Conservation (phyloP, 305 asterid species). For the Fraxinus paxiana region DNA sequence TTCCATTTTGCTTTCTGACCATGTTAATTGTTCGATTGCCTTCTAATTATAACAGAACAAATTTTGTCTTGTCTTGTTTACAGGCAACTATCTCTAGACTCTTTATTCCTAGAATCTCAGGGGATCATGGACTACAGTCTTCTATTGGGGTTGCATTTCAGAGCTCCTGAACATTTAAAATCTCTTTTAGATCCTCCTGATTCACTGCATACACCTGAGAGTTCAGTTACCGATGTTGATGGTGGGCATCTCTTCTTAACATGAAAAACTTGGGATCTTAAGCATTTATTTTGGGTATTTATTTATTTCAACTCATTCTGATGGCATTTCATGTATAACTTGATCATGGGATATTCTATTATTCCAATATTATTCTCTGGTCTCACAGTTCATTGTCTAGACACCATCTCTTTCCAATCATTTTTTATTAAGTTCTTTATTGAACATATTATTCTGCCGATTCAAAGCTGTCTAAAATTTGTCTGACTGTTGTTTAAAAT, state of each 20-base stretch:
- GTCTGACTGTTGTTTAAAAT: not conserved
- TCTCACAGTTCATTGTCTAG: not conserved
- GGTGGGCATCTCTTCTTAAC: conserved; percentile 40
- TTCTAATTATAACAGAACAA: conserved; percentile 16
- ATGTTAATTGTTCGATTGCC: not conserved
- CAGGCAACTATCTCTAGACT: conserved; percentile 80
- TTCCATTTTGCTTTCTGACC: conserved; percentile 4
- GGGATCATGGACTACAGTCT: conserved; percentile 90
- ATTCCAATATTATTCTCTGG: not conserved
- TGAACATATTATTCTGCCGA: not conserved
- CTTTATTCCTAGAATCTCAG: conserved; percentile 75
- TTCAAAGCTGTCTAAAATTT: not conserved
- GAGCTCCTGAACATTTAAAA: conserved; percentile 91
- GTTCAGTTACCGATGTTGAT: conserved; percentile 32
- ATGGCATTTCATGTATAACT: not conserved
- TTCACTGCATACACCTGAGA: conserved; percentile 39
- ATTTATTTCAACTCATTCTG: not conserved
- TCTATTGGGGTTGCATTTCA: conserved; percentile 87
- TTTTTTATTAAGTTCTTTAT: not conserved
- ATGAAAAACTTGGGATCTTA: conserved; percentile 1
- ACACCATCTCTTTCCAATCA: not conserved
- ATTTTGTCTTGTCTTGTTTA: conserved; percentile 18
- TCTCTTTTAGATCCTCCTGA: conserved; percentile 58
- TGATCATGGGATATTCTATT: not conserved
- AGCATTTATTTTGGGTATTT: not conserved